phyloP scores from a whole-genome alignment of 495 filamentous ascomycete genomes.

The Penicillium chermesinum region DNA sequence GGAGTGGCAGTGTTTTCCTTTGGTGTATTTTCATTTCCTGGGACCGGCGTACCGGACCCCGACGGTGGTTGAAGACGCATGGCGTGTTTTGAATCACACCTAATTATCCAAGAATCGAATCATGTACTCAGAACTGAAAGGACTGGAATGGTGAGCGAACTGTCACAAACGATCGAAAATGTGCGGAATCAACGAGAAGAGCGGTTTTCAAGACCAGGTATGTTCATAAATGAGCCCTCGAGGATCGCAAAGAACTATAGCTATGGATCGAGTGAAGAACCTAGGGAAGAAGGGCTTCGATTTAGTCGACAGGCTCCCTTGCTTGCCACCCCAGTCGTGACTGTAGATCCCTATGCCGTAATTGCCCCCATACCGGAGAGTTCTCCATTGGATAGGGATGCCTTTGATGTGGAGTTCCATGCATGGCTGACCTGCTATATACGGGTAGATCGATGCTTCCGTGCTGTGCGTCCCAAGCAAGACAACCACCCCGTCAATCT shows the following conservation, averaged over 20 bases:
- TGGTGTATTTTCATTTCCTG: not conserved
- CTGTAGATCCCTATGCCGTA: not conserved
- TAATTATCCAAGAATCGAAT: constrained; percentile 8
- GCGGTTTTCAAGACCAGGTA: not conserved
- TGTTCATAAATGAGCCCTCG: constrained; percentile 3
- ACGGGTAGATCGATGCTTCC: not conserved
- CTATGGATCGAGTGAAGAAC: not conserved
- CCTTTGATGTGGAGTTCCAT: constrained; percentile 1
- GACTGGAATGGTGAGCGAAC: not conserved
- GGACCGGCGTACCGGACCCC: constrained; percentile 14
- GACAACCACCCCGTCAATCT: not conserved
- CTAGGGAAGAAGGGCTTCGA: not conserved
- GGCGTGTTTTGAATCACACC: not conserved
- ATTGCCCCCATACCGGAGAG: constrained; percentile 6
- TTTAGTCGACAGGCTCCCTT: constrained; percentile 4
- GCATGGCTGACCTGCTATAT: constrained; percentile 6
- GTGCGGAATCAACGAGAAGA: not conserved
- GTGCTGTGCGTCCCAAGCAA: not conserved
- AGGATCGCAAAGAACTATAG: not conserved
- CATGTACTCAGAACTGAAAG: constrained; percentile 9
- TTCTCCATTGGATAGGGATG: constrained; percentile 10
- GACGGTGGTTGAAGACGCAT: constrained; percentile 21
- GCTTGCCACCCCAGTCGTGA: constrained; percentile 1
- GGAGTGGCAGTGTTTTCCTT: constrained; percentile 6
- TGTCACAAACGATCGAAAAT: not conserved